Evolutionary conservation across 768 basidiomycete genomes (phyloP), one percentile per base, ranked within the genome.

Genomic region (Leccinum obscurum): DNA sequence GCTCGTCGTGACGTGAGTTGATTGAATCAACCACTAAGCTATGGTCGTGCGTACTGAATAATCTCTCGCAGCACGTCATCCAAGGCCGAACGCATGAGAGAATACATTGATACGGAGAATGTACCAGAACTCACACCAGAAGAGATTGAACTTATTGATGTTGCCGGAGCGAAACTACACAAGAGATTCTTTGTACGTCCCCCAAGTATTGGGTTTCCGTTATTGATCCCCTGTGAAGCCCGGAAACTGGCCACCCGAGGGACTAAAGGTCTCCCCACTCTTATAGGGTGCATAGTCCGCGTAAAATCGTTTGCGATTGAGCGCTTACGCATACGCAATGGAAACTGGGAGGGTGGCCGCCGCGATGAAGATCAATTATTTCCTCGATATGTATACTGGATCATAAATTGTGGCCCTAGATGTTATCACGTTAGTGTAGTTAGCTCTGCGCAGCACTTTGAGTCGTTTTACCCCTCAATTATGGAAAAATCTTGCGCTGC

Each of bases 1-100:
- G 15, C 63, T 75, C 26, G 73, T 74, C 14, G 70, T 75, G 10
- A 74, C 72, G 74, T 74, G 62, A 58, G 74, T 30, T 20, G 30
- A 44, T 48, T 10, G 44, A 11, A 32, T 14, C 20, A 13, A 6
- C 17, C 26, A 9, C 51, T 41, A 3, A 46, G 34, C 13, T 7
- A 20, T 3, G 32, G 24, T 20, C 9, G 4, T 26, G 15, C 5
- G 49, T 51, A 8, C 52, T 64, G 10, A 60, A n/a, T n/a, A 26
- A 35, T 48, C 10, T 22, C 14, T 44, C 49, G 13, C 52, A 77
- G 76, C 14, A 77, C 76, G 3, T 72, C 75, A 10, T 68, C 70
- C 30, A 77, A 77, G 56, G 70, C 57, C 1, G 66, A 69, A 56
- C 72, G 70, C 53, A 59, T 76, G 59, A 68, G 57, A 54, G 76